These are phyloP conservation scores for Artemisia tridentata DNA, from an alignment of 129 eudicot species.

Conservation along the genomic window DNA sequence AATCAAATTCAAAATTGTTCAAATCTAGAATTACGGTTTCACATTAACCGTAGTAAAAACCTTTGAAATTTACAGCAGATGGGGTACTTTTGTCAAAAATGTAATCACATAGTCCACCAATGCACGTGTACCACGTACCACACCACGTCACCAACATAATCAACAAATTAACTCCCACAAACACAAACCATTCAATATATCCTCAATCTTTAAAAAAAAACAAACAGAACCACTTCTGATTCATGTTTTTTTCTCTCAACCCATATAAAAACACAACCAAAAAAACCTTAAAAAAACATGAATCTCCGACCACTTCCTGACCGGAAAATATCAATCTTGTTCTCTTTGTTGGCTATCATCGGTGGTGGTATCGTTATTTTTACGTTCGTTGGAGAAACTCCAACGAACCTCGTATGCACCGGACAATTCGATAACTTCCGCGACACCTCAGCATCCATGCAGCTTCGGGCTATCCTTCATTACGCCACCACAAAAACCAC, in stretches of 20 bases:
- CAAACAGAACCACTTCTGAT: slow-evolving; percentile 8
- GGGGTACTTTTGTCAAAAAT: neutral
- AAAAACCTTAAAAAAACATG: slow-evolving; percentile 16
- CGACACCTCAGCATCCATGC: slow-evolving; percentile 22
- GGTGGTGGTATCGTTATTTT: slow-evolving; percentile 25
- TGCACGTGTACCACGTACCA: neutral
- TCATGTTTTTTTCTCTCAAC: slow-evolving; percentile 7
- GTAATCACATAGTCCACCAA: neutral
- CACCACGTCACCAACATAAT: neutral
- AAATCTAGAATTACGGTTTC: too few relatives aligned
- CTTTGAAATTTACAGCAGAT: neutral
- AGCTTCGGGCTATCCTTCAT: slow-evolving; percentile 58
- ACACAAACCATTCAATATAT: neutral
- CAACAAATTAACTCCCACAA: neutral
- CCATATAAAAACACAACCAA: neutral
- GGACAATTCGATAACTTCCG: slow-evolving; percentile 16
- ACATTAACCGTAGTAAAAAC: neutral
- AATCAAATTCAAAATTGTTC: too few relatives aligned
- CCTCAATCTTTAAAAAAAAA: neutral
- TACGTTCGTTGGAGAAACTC: slow-evolving; percentile 23
- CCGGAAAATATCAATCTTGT: slow-evolving; percentile 31
- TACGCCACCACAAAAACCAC: slow-evolving; percentile 62
- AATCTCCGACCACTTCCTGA: slow-evolving; percentile 30
- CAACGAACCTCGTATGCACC: slow-evolving; percentile 34
- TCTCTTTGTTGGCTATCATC: slow-evolving; percentile 28